Evolutionary conservation across 768 basidiomycete species (phyloP), one percentile per base, ranked within the genome.

Genomic region (Naganishia friedmannii): DNA sequence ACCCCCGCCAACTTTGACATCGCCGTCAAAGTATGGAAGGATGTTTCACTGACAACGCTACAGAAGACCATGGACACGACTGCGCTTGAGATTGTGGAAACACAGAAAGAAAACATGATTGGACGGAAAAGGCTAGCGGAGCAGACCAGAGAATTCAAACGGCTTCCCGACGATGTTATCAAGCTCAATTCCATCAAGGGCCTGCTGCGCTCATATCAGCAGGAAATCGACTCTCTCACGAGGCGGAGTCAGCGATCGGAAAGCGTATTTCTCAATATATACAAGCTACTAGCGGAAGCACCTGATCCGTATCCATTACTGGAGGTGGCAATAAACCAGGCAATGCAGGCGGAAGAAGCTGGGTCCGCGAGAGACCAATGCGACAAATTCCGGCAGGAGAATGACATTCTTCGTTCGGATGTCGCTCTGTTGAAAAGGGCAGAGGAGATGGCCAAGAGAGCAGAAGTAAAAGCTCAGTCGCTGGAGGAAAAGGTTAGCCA

Each of bases 61-160:
- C 95, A 98, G 82, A 94, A 92, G 83, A 89, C 88, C 4, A 86
- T 99, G 58, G 94, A 98, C 82, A 84, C 86, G 7, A 95, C 97
- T 72, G 94, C 93, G 4, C 85, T 97, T 39, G 94, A 98, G 82
- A 85, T 99, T 17, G 94, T 99, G 26, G 93, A 98, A 85, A 94
- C 94, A 82, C 94, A 97, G 85, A 99, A 97, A 83, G 95, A 98
- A 83, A 92, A 90, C 73, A 85, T 97, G 54, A 85, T 99, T 2
- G 93, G 93, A 12, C 86, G 96, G 53, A 99, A 97, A 82, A 90
- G 88, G 66, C 85, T 99, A 26, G 92, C 95, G 0, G 96, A 98
- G 83, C 89, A 90, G 80, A 99, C 96, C 0, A 91, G 95, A 84
- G 96, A 99, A 74, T 98, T 97, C 86, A 97, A 91, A 84, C 95